Evolutionary conservation across 305 asterid genomes (phyloP).

Genomic region (Solanum hybrid): DNA sequence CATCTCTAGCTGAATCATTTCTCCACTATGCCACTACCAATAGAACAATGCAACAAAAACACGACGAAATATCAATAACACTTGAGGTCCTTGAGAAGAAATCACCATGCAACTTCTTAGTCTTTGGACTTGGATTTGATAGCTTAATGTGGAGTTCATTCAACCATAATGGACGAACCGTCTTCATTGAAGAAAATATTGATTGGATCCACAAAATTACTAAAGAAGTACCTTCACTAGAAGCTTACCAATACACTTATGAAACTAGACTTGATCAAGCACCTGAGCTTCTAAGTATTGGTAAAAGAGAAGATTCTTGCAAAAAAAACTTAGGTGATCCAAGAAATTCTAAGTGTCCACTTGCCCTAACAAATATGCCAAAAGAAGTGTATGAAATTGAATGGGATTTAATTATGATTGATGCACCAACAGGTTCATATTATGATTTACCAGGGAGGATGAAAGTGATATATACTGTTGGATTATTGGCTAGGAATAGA

Average conservation of each 20-base stretch:
- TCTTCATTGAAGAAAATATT: constrained; percentile 59
- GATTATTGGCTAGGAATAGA: constrained; percentile 79
- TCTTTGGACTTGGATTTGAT: constrained; percentile 73
- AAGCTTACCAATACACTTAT: constrained; percentile 50
- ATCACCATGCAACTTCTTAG: constrained; percentile 72
- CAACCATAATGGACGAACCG: constrained; percentile 64
- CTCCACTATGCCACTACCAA: constrained; percentile 69
- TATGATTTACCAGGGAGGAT: constrained; percentile 65
- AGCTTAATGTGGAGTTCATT: constrained; percentile 81
- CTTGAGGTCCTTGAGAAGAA: constrained; percentile 42
- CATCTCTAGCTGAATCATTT: constrained; percentile 45
- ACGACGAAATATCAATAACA: constrained; percentile 52
- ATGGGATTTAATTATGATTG: constrained; percentile 87
- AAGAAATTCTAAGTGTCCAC: constrained; percentile 52
- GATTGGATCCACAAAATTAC: constrained; percentile 48
- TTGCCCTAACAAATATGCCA: constrained; percentile 50
- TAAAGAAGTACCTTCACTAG: constrained; percentile 38
- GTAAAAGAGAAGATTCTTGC: constrained; percentile 34
- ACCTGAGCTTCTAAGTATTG: constrained; percentile 35
- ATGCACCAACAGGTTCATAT: constrained; percentile 61
- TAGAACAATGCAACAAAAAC: constrained; percentile 73
- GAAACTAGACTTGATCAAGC: constrained; percentile 53
- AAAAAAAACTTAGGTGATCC: constrained; percentile 39
- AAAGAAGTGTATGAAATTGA: constrained; percentile 44
- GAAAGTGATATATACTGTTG: constrained; percentile 76